phyloP scores from a whole-genome alignment of 2,329 filamentous ascomycete species.

The Aspergillus pseudotamarii region DNA sequence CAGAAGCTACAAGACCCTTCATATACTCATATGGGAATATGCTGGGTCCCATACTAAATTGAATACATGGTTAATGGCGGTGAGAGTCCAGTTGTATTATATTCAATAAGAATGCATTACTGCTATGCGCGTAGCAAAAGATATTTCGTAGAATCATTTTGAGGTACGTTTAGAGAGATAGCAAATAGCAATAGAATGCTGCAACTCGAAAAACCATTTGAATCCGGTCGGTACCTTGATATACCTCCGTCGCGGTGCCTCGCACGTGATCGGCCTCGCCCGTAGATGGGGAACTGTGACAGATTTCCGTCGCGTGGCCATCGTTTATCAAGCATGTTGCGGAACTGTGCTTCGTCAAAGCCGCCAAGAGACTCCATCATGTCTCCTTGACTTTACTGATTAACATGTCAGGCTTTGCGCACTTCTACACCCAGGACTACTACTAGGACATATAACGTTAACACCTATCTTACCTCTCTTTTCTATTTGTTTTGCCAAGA shows the following conservation, averaged over 20 bases:
- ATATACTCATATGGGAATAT: too few species aligned
- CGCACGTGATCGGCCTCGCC: slow-evolving; percentile 20
- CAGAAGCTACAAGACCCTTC: background rate
- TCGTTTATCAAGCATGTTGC: slow-evolving; percentile 15
- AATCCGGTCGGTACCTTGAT: background rate
- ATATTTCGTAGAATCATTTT: background rate
- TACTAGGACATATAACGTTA: background rate
- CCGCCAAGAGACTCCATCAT: slow-evolving; percentile 11
- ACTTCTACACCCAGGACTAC: background rate
- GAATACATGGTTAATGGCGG: background rate
- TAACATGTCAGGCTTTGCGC: slow-evolving; percentile 11
- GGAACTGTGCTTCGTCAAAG: slow-evolving; percentile 11
- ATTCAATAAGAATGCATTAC: background rate
- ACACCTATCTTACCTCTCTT: background rate
- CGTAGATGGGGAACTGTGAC: slow-evolving; percentile 8
- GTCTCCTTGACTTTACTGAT: slow-evolving; percentile 12
- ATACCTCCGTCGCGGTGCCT: background rate
- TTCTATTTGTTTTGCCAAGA: background rate
- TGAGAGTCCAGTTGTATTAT: background rate
- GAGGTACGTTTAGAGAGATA: background rate
- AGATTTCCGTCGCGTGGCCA: slow-evolving; percentile 2
- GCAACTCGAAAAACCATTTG: background rate
- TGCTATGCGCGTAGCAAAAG: background rate
- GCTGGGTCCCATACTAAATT: background rate
- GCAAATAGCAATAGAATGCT: background rate